Percentiles rank a stretch among this genome's conserved stretches.
phyloP scores from a whole-genome alignment of 208 protist species.

The Trypanosoma scelopori region DNA sequence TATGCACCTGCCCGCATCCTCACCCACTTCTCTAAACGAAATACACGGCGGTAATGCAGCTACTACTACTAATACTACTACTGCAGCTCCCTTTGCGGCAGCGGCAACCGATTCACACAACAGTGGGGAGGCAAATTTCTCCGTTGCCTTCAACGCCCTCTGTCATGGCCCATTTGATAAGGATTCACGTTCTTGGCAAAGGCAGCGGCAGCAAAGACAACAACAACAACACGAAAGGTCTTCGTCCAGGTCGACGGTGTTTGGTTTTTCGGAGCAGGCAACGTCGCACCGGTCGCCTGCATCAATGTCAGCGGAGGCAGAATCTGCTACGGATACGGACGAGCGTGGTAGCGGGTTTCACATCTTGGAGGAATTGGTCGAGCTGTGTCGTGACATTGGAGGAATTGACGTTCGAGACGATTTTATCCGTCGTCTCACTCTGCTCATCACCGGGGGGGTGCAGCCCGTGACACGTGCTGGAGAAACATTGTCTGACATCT shows the following conservation, averaged over 20 bases:
- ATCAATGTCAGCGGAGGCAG: background rate
- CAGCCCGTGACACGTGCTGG: background rate
- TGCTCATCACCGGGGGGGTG: background rate
- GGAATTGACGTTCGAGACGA: slow-evolving; percentile 4
- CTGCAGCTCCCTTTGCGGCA: background rate
- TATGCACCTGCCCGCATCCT: slow-evolving; percentile 28
- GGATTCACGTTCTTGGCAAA: background rate
- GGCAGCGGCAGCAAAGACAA: background rate
- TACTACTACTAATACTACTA: too few relatives aligned
- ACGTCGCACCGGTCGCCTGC: background rate
- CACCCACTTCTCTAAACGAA: too few relatives aligned
- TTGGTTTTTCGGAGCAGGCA: slow-evolving; percentile 18
- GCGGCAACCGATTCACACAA: background rate
- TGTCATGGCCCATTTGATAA: slow-evolving; percentile 3
- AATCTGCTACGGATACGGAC: background rate
- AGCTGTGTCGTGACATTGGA: slow-evolving; percentile 15
- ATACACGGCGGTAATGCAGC: too few relatives aligned
- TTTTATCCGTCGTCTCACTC: slow-evolving; percentile 10
- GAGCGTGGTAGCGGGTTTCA: background rate
- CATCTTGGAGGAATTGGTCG: slow-evolving; percentile 24
- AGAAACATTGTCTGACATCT: background rate
- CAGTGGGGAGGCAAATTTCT: slow-evolving; percentile 24
- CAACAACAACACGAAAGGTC: background rate
- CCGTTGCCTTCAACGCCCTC: slow-evolving; percentile 24
- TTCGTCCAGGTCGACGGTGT: slow-evolving; percentile 3